Percentiles rank a stretch among this genome's conserved stretches.
phyloP scores from a whole-genome alignment of 108 stramenopile species.

The Asterionellopsis glacialis region DNA sequence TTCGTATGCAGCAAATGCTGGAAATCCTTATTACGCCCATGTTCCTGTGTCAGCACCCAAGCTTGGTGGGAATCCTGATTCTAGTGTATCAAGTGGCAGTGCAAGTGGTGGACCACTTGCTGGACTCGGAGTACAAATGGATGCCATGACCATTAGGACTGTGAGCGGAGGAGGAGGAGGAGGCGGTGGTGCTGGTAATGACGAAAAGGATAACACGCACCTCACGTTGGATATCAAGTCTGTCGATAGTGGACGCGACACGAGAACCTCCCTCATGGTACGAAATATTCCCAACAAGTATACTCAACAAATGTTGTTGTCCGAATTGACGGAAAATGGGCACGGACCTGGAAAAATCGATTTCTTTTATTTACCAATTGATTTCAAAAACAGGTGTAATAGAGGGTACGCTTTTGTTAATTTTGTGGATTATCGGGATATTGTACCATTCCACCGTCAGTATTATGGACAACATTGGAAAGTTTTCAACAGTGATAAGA shows the following conservation, averaged over 20 bases:
- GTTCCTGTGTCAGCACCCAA: background rate
- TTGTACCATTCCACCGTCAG: constrained; percentile 81
- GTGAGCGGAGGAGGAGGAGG: no score
- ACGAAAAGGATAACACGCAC: constrained; percentile 24
- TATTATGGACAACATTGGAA: constrained; percentile 94
- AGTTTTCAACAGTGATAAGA: constrained; percentile 97
- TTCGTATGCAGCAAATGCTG: background rate
- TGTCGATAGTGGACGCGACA: constrained; percentile 77
- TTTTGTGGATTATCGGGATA: constrained; percentile 88
- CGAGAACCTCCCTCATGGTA: constrained; percentile 97
- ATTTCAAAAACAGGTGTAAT: constrained; percentile 99
- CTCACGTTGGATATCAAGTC: constrained; percentile 60
- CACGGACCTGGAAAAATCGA: constrained; percentile 93
- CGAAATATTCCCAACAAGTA: constrained; percentile 99
- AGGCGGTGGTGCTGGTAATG: constrained; percentile 7
- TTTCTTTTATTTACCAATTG: constrained; percentile 99
- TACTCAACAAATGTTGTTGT: constrained; percentile 94
- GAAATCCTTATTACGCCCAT: background rate
- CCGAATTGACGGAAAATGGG: constrained; percentile 86
- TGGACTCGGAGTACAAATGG: background rate
- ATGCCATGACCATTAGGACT: no score
- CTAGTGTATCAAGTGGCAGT: constrained; percentile 35
- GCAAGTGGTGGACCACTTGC: background rate
- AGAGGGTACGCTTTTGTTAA: constrained; percentile 99
- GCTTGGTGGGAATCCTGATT: background rate